Percentiles rank a stretch among this genome's conserved stretches.
Evolutionary conservation across 2,329 filamentous ascomycete species (phyloP).

Genomic region (Aspergillus sp.): DNA sequence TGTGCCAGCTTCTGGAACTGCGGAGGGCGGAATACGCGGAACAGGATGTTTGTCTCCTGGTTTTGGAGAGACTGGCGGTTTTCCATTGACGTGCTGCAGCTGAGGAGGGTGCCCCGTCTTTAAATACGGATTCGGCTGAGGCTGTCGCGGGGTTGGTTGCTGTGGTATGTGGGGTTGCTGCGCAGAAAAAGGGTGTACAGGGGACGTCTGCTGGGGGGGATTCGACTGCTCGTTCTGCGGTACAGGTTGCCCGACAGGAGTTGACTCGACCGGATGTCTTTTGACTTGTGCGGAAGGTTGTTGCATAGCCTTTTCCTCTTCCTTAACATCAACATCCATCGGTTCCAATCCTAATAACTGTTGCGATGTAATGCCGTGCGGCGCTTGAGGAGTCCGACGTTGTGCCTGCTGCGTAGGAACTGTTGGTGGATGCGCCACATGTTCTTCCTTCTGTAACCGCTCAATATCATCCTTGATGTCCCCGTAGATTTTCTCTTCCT

Average conservation of each 20-base stretch:
- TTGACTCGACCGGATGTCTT: slow-evolving; percentile 4
- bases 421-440: slow-evolving; percentile 32
- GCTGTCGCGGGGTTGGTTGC: slow-evolving; percentile 1
- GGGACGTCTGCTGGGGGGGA: not conserved
- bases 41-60: slow-evolving; percentile 6
- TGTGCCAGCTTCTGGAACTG: slow-evolving; percentile 12
- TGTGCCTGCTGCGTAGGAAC: slow-evolving; percentile 1
- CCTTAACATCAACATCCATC: slow-evolving; percentile 23
- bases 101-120: slow-evolving; percentile 8
- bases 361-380: not conserved
- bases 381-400: not conserved
- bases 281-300: slow-evolving; percentile 5
- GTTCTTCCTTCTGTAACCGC: slow-evolving; percentile 55
- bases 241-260: slow-evolving; percentile 3
- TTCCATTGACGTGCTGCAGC: slow-evolving; percentile 13
- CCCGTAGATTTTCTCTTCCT: slow-evolving; percentile 63
- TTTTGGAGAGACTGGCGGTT: slow-evolving; percentile 11
- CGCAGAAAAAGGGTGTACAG: not conserved
- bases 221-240: slow-evolving; percentile 6
- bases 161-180: slow-evolving; percentile 3
- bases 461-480: slow-evolving; percentile 59
- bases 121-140: slow-evolving; percentile 6
- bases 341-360: slow-evolving; percentile 7
- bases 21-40: slow-evolving; percentile 11
- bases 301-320: slow-evolving; percentile 10